phyloP scores from a whole-genome alignment of 2,329 filamentous ascomycete species.

The Xylaria sp. region DNA sequence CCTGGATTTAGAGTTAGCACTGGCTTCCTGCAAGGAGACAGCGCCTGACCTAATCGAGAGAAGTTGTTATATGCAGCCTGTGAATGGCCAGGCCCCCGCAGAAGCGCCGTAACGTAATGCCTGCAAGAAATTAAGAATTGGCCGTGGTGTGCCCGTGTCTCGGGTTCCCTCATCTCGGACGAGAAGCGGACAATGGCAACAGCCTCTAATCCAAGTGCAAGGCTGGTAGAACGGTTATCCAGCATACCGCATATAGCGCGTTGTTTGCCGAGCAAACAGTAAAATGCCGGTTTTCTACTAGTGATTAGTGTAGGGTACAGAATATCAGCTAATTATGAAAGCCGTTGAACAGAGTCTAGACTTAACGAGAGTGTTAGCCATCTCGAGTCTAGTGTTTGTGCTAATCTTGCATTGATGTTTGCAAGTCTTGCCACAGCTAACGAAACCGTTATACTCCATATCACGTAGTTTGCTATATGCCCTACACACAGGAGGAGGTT shows the following conservation, averaged over 20 bases:
- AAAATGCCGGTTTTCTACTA: too few relatives aligned
- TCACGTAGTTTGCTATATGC: background rate
- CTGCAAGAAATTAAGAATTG: conserved; percentile 12
- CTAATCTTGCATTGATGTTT: background rate
- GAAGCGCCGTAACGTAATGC: background rate
- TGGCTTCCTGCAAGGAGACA: background rate
- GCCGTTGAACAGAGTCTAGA: background rate
- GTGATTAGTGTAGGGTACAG: too few relatives aligned
- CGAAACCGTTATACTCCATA: background rate
- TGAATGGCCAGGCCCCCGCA: background rate
- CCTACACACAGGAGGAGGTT: background rate
- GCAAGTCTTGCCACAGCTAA: background rate
- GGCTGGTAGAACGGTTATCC: background rate
- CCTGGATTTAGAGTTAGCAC: background rate
- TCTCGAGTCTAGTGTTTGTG: background rate
- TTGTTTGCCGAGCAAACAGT: too few relatives aligned
- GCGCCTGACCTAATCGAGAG: background rate
- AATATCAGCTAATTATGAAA: too few relatives aligned
- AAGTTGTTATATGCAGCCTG: background rate
- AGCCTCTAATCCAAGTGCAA: background rate
- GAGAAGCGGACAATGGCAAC: background rate
- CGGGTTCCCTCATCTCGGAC: background rate
- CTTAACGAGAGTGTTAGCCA: background rate
- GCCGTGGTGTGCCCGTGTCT: conserved; percentile 31
- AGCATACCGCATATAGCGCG: background rate